Evolutionary conservation across 1,139 yeast genomes (phyloP).

Genomic region (Nakaseomyces uthaithaninus): DNA sequence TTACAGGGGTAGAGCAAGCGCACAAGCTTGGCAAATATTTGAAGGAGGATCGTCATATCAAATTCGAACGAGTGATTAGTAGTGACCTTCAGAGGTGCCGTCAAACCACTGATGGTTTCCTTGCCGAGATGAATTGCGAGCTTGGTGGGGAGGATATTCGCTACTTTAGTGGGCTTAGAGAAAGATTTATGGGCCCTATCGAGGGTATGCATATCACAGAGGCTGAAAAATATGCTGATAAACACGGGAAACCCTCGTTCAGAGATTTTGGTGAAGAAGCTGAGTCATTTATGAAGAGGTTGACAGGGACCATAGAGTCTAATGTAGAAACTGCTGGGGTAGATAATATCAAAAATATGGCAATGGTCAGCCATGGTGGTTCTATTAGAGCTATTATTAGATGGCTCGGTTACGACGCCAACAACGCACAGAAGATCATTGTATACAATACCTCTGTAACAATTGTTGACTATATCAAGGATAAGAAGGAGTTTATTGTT

Average conservation of each 20-base stretch:
- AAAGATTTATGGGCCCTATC: conserved; percentile 69
- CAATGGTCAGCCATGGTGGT: conserved; percentile 81
- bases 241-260: conserved; percentile 38
- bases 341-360: conserved; percentile 39
- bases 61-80: conserved; percentile 45
- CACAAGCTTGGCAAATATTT: conserved; percentile 38
- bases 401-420: conserved; percentile 36
- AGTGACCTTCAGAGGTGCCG: conserved; percentile 58
- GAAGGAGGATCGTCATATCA: conserved; percentile 14
- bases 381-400: conserved; percentile 56
- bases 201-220: conserved; percentile 68
- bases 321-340: conserved; percentile 37
- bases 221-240: conserved; percentile 50
- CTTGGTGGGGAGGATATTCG: conserved; percentile 11
- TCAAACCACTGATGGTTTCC: conserved; percentile 37
- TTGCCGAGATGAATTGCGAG: conserved; percentile 21
- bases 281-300: conserved; percentile 41
- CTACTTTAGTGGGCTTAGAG: conserved; percentile 44
- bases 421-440: conserved; percentile 37
- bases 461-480: conserved; percentile 46
- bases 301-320: conserved; percentile 42
- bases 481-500: conserved; percentile 37
- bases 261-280: conserved; percentile 51
- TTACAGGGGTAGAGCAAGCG: conserved; percentile 52
- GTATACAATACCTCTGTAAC: conserved; percentile 71